These are phyloP conservation scores for Ambrosia hybrid DNA, from an alignment of 140 eudicot species.

Conservation along the genomic window DNA sequence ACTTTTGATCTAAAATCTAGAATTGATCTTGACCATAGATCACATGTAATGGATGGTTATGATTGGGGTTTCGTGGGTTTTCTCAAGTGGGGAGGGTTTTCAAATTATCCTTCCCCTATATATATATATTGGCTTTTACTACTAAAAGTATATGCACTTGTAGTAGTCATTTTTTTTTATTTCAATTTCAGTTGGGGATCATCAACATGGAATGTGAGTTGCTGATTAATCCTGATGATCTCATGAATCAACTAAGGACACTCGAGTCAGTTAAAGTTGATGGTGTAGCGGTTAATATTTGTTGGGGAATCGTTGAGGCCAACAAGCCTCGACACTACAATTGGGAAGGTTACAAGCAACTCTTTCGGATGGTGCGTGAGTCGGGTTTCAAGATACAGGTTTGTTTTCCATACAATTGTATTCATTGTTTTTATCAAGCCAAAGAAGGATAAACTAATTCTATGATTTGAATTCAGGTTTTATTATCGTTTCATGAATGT, in stretches of 20 bases:
- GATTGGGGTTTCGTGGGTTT: no score
- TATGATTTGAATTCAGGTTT: conserved; percentile 51
- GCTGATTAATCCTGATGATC: conserved; percentile 52
- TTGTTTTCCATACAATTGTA: conserved; percentile 10
- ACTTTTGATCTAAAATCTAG: no score
- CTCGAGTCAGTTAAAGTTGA: conserved; percentile 74
- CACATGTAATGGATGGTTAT: no score
- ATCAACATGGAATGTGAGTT: conserved; percentile 81
- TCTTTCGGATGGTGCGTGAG: conserved; percentile 66
- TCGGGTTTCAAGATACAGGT: conserved; percentile 81
- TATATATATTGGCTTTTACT: not conserved
- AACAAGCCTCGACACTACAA: conserved; percentile 73
- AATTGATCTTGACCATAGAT: no score
- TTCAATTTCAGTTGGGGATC: conserved; percentile 58
- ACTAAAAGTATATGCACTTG: no score
- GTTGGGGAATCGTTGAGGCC: conserved; percentile 97
- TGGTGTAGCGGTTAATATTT: conserved; percentile 92
- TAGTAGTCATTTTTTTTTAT: not conserved
- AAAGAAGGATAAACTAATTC: not conserved
- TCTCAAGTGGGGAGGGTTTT: no score
- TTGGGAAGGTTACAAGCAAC: conserved; percentile 82
- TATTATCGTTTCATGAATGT: conserved; percentile 94
- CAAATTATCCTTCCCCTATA: not conserved
- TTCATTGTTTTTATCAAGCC: not conserved
- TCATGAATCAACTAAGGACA: conserved; percentile 54